These are phyloP conservation scores for Diaporthe citriasiana DNA, from an alignment of 2,329 filamentous ascomycete species.

Conservation along the genomic window DNA sequence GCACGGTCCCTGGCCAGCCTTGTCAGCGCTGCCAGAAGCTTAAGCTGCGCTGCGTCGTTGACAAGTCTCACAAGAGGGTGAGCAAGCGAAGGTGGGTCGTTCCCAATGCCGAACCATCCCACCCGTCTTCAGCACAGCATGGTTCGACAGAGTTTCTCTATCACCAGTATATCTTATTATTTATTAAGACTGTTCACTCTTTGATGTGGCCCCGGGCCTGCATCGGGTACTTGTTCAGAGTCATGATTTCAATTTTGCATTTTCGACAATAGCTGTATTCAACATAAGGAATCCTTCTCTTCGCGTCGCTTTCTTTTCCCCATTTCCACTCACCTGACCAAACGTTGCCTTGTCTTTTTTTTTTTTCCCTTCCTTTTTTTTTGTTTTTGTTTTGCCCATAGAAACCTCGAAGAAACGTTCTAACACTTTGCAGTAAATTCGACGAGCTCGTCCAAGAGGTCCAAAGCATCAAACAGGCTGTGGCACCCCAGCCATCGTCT, in stretches of 20 bases:
- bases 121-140: not conserved
- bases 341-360: not conserved
- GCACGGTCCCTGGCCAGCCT: slow-evolving; percentile 54
- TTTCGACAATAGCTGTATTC: not conserved
- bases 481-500: slow-evolving; percentile 49
- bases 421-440: slow-evolving; percentile 59
- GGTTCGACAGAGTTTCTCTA: not conserved
- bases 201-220: not conserved
- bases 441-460: slow-evolving; percentile 69
- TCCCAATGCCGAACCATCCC: not conserved
- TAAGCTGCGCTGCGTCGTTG: slow-evolving; percentile 59
- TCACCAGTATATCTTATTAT: too few species aligned
- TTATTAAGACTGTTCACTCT: not conserved
- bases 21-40: slow-evolving; percentile 63
- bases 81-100: slow-evolving; percentile 58
- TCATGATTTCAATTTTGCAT: too few species aligned
- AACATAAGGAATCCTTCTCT: not conserved
- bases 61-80: slow-evolving; percentile 62
- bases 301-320: not conserved
- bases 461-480: slow-evolving; percentile 67
- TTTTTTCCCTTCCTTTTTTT: too few species aligned
- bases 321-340: not conserved
- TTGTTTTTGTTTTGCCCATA: too few species aligned
- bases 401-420: slow-evolving; percentile 10
- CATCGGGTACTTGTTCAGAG: not conserved